Evolutionary conservation across 441 rosid species (phyloP).

Genomic region (Eruca vesicaria): DNA sequence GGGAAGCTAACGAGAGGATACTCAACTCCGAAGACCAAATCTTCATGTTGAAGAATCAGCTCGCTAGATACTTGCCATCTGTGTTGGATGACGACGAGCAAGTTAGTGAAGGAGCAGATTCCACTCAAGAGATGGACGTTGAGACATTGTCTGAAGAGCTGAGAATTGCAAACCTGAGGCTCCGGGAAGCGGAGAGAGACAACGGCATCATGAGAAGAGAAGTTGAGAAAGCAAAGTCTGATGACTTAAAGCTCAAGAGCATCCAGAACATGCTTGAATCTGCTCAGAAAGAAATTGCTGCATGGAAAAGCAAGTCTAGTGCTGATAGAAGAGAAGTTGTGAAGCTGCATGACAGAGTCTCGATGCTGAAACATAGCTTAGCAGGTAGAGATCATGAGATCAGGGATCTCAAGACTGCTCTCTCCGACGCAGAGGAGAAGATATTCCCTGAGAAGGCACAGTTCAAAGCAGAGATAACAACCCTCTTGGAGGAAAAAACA

Average conservation of each 20-base stretch:
- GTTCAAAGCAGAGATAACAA: conserved; percentile 72
- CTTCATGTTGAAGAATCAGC: conserved; percentile 51
- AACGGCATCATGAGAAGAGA: conserved; percentile 49
- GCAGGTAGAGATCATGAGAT: conserved; percentile 78
- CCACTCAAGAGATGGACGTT: conserved; percentile 26
- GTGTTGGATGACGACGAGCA: conserved; percentile 34
- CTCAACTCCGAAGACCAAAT: conserved; percentile 55
- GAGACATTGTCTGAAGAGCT: conserved; percentile 56
- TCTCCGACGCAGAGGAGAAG: conserved; percentile 90
- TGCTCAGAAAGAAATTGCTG: conserved; percentile 51
- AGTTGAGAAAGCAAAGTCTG: conserved; percentile 39
- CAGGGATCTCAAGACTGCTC: conserved; percentile 64
- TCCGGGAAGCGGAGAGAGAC: conserved; percentile 56
- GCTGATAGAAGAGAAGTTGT: conserved; percentile 65
- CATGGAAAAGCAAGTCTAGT: conserved; percentile 63
- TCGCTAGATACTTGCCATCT: conserved; percentile 40
- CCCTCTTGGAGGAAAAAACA: conserved; percentile 50
- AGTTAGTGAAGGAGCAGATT: neutral
- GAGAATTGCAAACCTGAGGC: conserved; percentile 53
- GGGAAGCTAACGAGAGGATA: conserved; percentile 51
- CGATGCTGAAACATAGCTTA: conserved; percentile 71
- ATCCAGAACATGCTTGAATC: conserved; percentile 56
- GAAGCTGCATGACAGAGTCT: conserved; percentile 69
- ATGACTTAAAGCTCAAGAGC: conserved; percentile 41
- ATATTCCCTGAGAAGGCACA: conserved; percentile 85